Conservation (phyloP, 179 eudicot species). For the Beta macrorhiza region DNA sequence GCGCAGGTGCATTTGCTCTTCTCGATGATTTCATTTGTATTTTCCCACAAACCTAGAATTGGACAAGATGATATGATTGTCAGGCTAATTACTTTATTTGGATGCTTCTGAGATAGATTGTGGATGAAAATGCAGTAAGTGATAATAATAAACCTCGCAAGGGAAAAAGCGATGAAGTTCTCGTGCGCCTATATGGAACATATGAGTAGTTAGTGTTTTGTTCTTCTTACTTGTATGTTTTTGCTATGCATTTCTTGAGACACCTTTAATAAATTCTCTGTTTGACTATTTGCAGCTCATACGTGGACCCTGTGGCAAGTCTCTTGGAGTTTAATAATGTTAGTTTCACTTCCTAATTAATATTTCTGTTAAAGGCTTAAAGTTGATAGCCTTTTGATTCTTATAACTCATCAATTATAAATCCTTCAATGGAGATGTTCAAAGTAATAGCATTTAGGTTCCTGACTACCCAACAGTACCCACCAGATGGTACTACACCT, state of each 20-base stretch:
- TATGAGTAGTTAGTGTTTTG: constrained; percentile 48
- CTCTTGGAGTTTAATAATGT: constrained; percentile 48
- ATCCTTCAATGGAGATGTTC: not conserved
- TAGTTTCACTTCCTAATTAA: constrained; percentile 19
- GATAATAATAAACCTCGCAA: constrained; percentile 40
- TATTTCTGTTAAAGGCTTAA: not conserved
- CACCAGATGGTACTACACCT: not conserved
- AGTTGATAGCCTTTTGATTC: not conserved
- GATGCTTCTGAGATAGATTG: constrained; percentile 39
- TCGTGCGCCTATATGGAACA: constrained; percentile 74
- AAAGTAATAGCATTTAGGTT: not conserved
- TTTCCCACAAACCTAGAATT: not conserved
- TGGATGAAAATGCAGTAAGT: constrained; percentile 43
- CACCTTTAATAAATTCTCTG: not conserved
- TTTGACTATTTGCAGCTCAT: constrained; percentile 38
- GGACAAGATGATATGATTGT: not conserved
- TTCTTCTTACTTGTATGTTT: constrained; percentile 8
- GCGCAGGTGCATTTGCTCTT: constrained; percentile 45
- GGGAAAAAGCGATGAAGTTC: constrained; percentile 40
- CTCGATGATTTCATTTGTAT: not conserved
- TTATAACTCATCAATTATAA: not conserved
- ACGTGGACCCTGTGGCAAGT: constrained; percentile 40
- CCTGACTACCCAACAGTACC: not conserved
- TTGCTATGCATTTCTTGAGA: not conserved
- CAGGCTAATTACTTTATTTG: not conserved